Base-by-base conservation (phyloP, 1,139 yeast genomes). In the Hyphopichia buzzinii region DNA sequence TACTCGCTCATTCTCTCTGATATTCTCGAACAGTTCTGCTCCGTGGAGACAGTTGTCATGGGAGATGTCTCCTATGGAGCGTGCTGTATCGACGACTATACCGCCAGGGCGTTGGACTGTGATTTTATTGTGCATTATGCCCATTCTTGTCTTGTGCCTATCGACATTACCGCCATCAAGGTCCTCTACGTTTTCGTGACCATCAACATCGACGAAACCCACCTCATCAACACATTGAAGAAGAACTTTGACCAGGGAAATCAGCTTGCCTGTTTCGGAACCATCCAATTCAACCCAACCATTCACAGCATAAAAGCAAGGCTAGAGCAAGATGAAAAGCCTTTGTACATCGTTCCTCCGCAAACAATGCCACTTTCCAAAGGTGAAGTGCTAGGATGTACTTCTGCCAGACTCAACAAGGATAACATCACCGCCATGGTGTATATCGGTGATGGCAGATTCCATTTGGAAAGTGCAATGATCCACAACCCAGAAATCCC, bases 61-160 rank as follows among this genome's bases (percentile, higher is more conserved):
- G 99, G 99, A 2, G 99, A 92, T 59, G 98, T 92, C 1, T 88
- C 97, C 0, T 92, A 92, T 53, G 99, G 99, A 24, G 99, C 99
- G 0, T 92, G 99, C 56, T 92, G 99, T 62, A 89, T 92, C 36
- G 99, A 92, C 57, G 99, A 92, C 56, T 92, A 74, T 55, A 90
- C 98, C 0, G 98, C 99, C 3, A 69, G 90, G 41, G 82, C 97
- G 0, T 64, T 92, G 31, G 96, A 86, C 37, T 94, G 98, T 61
- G 99, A 92, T 56, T 85, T 90, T 49, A 81, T 92, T 39, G 89
- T 92, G 10, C 99, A 94, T 62, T 92, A 92, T 60, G 99, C 98
- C 2, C 99, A 92, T 58, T 89, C 96, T 11, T 92, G 99, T 62
- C 70, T 92, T 35, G 97, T 92, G 1, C 98, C 99, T 1, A 87